Conservation (phyloP, 495 filamentous ascomycete species). For the Penicillium lividum region DNA sequence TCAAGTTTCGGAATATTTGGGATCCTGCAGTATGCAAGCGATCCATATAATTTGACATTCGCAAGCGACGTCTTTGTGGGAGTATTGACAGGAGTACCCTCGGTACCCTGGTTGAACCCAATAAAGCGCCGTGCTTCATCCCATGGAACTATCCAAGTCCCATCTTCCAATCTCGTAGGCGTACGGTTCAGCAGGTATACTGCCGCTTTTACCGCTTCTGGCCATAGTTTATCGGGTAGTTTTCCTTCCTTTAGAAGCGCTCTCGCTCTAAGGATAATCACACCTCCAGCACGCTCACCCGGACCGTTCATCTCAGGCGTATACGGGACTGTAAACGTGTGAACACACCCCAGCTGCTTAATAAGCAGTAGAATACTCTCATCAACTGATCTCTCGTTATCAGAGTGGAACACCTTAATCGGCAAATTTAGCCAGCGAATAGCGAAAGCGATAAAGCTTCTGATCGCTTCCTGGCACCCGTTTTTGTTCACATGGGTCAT, state of each 20-base stretch:
- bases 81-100: no score
- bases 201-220: constrained; percentile 1
- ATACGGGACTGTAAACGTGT: neutral
- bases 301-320: constrained; percentile 11
- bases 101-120: no score
- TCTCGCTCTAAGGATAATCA: neutral
- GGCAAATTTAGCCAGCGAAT: constrained; percentile 3
- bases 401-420: constrained; percentile 6
- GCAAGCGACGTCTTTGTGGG: constrained; percentile 3
- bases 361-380: no score
- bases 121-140: neutral
- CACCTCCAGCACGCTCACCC: constrained; percentile 9
- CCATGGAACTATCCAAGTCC: constrained; percentile 5
- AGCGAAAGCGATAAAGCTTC: neutral
- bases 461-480: neutral
- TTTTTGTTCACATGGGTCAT: constrained; percentile 2
- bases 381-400: constrained; percentile 8
- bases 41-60: constrained; percentile 10
- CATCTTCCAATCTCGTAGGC: constrained; percentile 3
- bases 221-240: no score
- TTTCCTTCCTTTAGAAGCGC: constrained; percentile 1
- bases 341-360: neutral
- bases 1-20: neutral
- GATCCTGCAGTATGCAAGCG: constrained; percentile 1
- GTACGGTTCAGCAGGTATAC: constrained; percentile 13